phyloP scores from a whole-genome alignment of 257 asterid genomes.

The Fraxinus cuspidata region DNA sequence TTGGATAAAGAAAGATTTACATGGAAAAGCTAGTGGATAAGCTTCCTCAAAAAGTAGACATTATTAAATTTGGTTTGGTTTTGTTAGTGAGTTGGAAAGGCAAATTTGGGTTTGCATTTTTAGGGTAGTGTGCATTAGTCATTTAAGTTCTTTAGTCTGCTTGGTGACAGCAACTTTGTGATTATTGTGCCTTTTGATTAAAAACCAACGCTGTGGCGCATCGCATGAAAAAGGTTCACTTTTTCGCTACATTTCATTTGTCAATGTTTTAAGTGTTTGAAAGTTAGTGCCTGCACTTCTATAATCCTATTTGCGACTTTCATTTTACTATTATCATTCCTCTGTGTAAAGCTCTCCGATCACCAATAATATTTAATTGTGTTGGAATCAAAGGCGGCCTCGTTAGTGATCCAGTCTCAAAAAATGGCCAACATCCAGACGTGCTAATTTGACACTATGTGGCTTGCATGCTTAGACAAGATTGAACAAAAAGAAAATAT shows the following conservation, averaged over 20 bases:
- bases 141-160: not conserved
- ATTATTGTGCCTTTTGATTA: not conserved
- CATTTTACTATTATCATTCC: not conserved
- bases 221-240: not conserved
- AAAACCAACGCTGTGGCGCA: not conserved
- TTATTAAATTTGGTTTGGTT: not conserved
- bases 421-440: not conserved
- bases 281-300: not conserved
- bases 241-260: not conserved
- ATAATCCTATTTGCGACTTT: not conserved
- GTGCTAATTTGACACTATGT: not conserved
- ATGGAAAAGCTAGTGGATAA: not conserved
- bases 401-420: not conserved
- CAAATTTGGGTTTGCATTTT: not conserved
- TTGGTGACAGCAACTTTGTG: not conserved
- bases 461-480: not conserved
- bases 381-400: not conserved
- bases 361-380: not conserved
- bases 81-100: conserved; percentile 7
- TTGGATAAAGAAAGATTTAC: conserved; percentile 2
- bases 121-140: not conserved
- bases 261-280: not conserved
- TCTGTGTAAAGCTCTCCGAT: not conserved
- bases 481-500: not conserved
- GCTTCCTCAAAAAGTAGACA: not conserved